Percentiles rank a stretch among this genome's conserved stretches.
Evolutionary conservation across 768 basidiomycete species (phyloP).

Genomic region (Gloeostereum incarnatum): DNA sequence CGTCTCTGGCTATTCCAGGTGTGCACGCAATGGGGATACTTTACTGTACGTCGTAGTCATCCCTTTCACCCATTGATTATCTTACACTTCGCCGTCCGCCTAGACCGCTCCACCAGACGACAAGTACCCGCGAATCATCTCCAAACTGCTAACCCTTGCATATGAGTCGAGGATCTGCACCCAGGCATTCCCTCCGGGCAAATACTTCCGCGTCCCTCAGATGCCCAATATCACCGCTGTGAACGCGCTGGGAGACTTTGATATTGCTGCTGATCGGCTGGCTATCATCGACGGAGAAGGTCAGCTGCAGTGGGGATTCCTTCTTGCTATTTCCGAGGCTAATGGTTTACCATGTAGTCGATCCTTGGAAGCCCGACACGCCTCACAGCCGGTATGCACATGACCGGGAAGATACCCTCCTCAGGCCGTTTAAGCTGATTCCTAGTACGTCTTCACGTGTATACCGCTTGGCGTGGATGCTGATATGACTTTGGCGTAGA

Average conservation of each 20-base stretch:
- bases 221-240: slow-evolving; percentile 78
- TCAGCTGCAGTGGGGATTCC: slow-evolving; percentile 12
- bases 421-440: slow-evolving; percentile 81
- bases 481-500: slow-evolving; percentile 22
- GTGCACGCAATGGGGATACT: slow-evolving; percentile 95
- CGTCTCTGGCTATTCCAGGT: slow-evolving; percentile 86
- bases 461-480: not conserved
- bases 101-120: slow-evolving; percentile 72
- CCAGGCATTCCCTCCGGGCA: slow-evolving; percentile 72
- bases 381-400: slow-evolving; percentile 71
- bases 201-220: slow-evolving; percentile 60
- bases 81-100: not conserved
- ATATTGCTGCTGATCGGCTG: slow-evolving; percentile 68
- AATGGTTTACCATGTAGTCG: slow-evolving; percentile 36
- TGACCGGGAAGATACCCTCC: slow-evolving; percentile 59
- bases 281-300: slow-evolving; percentile 87
- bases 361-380: slow-evolving; percentile 86
- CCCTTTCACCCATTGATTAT: not conserved
- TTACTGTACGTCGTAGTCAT: slow-evolving; percentile 45
- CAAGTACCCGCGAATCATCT: slow-evolving; percentile 67
- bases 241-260: slow-evolving; percentile 80
- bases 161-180: slow-evolving; percentile 29
- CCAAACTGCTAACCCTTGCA: slow-evolving; percentile 57
- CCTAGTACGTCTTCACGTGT: slow-evolving; percentile 41
- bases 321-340: not conserved